Evolutionary conservation across 1,284 basidiomycete genomes (phyloP).

Genomic region (Hymenochaete sp.): DNA sequence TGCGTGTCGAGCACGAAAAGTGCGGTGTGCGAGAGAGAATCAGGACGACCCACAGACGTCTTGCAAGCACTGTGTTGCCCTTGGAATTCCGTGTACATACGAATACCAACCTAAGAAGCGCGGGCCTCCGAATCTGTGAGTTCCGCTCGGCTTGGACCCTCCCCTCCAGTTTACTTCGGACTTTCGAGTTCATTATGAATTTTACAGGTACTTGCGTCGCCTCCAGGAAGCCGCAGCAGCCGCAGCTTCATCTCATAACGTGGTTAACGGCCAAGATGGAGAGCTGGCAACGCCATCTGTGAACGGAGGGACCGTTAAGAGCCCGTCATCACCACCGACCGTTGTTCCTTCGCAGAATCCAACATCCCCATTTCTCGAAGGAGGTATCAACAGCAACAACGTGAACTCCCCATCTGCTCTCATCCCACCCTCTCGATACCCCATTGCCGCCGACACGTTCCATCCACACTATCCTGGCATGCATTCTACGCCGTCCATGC

Average conservation of each 20-base stretch:
- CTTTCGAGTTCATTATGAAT: not conserved
- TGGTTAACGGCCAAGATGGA: slow-evolving; percentile 30
- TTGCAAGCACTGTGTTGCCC: slow-evolving; percentile 77
- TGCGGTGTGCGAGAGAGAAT: slow-evolving; percentile 70
- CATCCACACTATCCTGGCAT: slow-evolving; percentile 43
- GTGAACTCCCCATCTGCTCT: slow-evolving; percentile 27
- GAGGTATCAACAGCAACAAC: slow-evolving; percentile 36
- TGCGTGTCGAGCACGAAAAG: slow-evolving; percentile 76
- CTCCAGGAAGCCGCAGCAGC: slow-evolving; percentile 70
- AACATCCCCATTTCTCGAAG: slow-evolving; percentile 45
- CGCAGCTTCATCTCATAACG: slow-evolving; percentile 37
- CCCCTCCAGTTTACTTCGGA: not conserved
- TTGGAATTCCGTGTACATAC: slow-evolving; percentile 79
- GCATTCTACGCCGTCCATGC: slow-evolving; percentile 27
- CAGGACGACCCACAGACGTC: slow-evolving; percentile 64
- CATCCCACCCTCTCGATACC: slow-evolving; percentile 59
- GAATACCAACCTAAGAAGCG: slow-evolving; percentile 88
- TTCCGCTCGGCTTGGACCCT: slow-evolving; percentile 16
- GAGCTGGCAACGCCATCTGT: slow-evolving; percentile 38
- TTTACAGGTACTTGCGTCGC: slow-evolving; percentile 59
- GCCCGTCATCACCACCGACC: slow-evolving; percentile 38
- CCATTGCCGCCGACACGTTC: slow-evolving; percentile 60
- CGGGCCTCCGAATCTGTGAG: slow-evolving; percentile 81
- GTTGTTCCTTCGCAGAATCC: slow-evolving; percentile 39
- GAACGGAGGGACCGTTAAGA: slow-evolving; percentile 33